These are phyloP conservation scores for Fusarium tupiense DNA, from an alignment of 2,329 filamentous ascomycete species.

Conservation along the genomic window DNA sequence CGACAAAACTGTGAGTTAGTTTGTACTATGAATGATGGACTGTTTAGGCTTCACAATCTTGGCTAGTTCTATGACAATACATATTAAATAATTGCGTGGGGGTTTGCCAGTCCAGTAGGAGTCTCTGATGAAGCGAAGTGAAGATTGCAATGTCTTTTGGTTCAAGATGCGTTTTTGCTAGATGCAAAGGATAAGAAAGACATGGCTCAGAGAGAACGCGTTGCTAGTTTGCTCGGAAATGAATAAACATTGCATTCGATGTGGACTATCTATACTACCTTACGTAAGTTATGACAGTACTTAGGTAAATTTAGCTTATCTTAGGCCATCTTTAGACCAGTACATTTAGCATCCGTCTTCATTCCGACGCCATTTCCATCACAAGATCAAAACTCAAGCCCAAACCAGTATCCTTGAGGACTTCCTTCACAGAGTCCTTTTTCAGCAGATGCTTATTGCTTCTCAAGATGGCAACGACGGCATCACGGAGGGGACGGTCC, in stretches of 20 bases:
- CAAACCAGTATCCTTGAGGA: accelerated
- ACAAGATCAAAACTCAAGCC: neutral
- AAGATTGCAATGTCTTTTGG: neutral
- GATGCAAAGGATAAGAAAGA: neutral
- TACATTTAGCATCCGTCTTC: neutral
- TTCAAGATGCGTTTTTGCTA: neutral
- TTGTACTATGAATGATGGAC: neutral
- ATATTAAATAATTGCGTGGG: accelerated
- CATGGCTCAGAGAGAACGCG: neutral
- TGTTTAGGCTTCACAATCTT: neutral
- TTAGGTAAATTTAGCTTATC: accelerated
- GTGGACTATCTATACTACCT: neutral
- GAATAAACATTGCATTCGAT: too few species aligned
- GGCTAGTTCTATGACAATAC: accelerated
- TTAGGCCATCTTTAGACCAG: accelerated
- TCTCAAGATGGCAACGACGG: neutral
- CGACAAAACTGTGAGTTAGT: neutral
- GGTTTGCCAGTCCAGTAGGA: accelerated
- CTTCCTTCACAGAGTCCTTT: neutral
- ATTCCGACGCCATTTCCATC: neutral
- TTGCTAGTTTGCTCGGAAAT: too few species aligned
- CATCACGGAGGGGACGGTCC: neutral
- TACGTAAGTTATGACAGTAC: too few species aligned
- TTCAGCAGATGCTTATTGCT: accelerated
- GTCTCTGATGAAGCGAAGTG: too few species aligned